phyloP scores from a whole-genome alignment of 345 rosid species.

The Triadica sebifera region DNA sequence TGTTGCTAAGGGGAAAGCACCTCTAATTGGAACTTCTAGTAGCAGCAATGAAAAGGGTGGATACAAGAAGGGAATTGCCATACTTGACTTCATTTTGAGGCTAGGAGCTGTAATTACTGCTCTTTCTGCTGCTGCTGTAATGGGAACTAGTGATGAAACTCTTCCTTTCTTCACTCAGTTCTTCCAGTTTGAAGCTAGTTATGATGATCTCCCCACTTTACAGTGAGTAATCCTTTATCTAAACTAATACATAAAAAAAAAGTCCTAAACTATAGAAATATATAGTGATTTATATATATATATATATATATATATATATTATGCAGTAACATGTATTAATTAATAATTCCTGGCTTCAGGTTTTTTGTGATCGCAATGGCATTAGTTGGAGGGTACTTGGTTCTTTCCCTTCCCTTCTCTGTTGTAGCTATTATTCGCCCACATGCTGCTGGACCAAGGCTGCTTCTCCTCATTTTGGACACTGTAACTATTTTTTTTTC shows the following conservation, averaged over 20 bases:
- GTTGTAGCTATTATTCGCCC: constrained; percentile 55
- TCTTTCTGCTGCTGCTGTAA: constrained; percentile 53
- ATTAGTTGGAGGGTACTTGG: constrained; percentile 54
- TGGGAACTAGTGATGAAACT: constrained; percentile 65
- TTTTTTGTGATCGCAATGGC: no score
- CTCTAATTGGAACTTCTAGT: constrained; percentile 2
- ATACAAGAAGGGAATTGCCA: constrained; percentile 54
- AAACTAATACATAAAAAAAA: no score
- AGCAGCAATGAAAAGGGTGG: constrained; percentile 26
- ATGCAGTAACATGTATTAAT: not conserved
- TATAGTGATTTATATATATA: no score
- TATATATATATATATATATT: no score
- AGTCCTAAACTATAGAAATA: no score
- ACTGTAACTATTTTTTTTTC: no score
- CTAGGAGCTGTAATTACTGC: constrained; percentile 48
- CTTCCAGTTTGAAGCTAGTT: constrained; percentile 78
- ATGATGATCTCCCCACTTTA: constrained; percentile 70
- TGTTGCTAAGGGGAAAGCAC: constrained; percentile 23
- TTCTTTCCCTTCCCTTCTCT: constrained; percentile 82
- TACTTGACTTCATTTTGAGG: constrained; percentile 71
- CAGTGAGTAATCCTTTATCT: constrained; percentile 35
- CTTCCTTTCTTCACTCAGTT: constrained; percentile 93
- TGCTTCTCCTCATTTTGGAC: no score
- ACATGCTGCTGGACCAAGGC: no score
- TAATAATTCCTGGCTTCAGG: constrained; percentile 3